Conservation (phyloP, 2,329 filamentous ascomycete genomes). For the Piedraia hortae region DNA sequence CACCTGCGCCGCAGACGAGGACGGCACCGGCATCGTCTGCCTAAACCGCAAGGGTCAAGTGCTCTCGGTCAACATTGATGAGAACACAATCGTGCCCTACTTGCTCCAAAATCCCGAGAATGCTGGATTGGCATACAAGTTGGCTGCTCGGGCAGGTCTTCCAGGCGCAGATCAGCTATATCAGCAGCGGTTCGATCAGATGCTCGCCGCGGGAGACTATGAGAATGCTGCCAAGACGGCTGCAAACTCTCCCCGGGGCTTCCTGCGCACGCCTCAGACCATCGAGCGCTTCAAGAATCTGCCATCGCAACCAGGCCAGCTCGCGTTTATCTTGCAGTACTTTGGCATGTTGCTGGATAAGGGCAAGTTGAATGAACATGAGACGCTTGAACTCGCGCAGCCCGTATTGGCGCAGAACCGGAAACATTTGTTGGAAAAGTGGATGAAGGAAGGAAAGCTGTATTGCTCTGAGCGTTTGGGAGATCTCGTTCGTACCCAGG, state of each 20-base stretch:
- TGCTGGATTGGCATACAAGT: constrained; percentile 75
- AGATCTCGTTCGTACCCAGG: constrained; percentile 74
- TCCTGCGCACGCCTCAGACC: constrained; percentile 77
- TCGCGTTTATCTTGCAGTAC: constrained; percentile 88
- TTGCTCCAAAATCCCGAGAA: constrained; percentile 91
- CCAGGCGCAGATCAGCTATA: constrained; percentile 88
- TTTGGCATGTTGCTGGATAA: constrained; percentile 95
- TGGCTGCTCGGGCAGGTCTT: constrained; percentile 78
- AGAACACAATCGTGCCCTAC: constrained; percentile 74
- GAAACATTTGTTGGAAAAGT: constrained; percentile 91
- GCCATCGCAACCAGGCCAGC: constrained; percentile 53
- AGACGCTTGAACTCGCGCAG: constrained; percentile 77
- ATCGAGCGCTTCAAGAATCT: constrained; percentile 88
- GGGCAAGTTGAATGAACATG: constrained; percentile 70
- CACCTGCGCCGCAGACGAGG: constrained; percentile 60
- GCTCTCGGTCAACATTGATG: constrained; percentile 76
- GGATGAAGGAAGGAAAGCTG: constrained; percentile 87
- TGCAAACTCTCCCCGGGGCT: constrained; percentile 84
- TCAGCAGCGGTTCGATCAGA: constrained; percentile 70
- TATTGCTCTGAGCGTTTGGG: constrained; percentile 90
- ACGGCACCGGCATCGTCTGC: constrained; percentile 68
- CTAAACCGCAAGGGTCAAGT: constrained; percentile 97
- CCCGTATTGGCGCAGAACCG: constrained; percentile 82
- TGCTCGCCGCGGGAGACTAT: constrained; percentile 56
- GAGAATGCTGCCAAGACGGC: constrained; percentile 81